Conservation (phyloP, 305 asterid genomes). For the Fraxinus ornus region DNA sequence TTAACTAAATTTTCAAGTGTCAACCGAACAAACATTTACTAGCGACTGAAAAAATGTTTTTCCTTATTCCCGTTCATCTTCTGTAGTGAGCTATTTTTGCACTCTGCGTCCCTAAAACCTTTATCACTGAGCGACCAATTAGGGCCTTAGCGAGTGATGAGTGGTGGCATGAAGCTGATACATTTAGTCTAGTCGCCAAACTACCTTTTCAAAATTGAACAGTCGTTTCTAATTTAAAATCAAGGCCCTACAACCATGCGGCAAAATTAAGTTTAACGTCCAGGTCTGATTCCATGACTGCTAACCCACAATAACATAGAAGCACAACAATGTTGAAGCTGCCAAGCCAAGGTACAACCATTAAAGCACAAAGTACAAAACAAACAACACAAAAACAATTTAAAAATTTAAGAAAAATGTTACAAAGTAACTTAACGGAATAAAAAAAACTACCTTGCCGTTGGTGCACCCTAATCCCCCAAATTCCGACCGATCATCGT, state of each 20-base stretch:
- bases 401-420: neutral
- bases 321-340: neutral
- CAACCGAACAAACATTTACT: neutral
- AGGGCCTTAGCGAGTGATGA: neutral
- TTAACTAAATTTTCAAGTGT: neutral
- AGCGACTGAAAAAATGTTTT: neutral
- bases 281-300: neutral
- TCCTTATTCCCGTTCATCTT: neutral
- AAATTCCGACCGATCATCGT: constrained; percentile 65
- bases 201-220: neutral
- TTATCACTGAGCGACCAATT: too few relatives aligned
- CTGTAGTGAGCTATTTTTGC: neutral
- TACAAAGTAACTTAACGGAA: neutral
- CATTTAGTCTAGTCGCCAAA: neutral
- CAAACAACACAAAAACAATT: neutral
- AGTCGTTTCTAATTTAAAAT: neutral
- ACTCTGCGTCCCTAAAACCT: neutral
- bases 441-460: constrained; percentile 56
- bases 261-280: neutral
- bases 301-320: neutral
- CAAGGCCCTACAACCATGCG: neutral
- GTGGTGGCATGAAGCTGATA: neutral
- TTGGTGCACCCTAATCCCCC: constrained; percentile 88
- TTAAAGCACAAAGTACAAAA: neutral
- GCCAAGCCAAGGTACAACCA: neutral